Evolutionary conservation across 257 asterid species (phyloP).

Genomic region (Rhazya stricta): DNA sequence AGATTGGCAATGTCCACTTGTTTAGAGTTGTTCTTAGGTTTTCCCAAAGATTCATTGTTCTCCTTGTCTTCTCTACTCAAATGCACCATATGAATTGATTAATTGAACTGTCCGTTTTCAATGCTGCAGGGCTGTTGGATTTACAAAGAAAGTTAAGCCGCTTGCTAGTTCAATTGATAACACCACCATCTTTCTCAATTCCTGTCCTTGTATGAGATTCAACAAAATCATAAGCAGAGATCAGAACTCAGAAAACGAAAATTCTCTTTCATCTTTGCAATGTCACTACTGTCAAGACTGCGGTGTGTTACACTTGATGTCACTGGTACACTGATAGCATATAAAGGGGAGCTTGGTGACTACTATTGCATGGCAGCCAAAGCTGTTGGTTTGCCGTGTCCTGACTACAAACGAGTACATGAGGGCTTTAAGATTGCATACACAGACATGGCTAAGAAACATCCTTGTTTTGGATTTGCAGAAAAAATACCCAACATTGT

Average conservation of each 20-base stretch:
- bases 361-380: conserved; percentile 99
- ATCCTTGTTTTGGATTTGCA: conserved; percentile 90
- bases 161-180: neutral
- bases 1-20: neutral
- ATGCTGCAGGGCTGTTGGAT: conserved; percentile 17
- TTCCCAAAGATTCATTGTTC: neutral
- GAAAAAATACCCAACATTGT: conserved; percentile 84
- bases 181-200: neutral
- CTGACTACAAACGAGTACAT: conserved; percentile 83
- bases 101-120: neutral
- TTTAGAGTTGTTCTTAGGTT: neutral
- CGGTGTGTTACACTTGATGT: conserved; percentile 88
- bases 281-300: conserved; percentile 64
- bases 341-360: conserved; percentile 98
- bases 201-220: neutral
- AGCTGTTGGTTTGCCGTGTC: conserved; percentile 85
- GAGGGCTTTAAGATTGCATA: conserved; percentile 91
- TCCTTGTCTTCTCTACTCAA: neutral
- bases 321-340: conserved; percentile 92
- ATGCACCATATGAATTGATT: neutral
- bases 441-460: conserved; percentile 79
- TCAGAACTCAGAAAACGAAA: neutral
- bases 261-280: conserved; percentile 25
- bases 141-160: neutral
- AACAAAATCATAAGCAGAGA: neutral